These are phyloP conservation scores for Actinomucor elegans DNA, from an alignment of 371 early-diverging fungal species.

Conservation along the genomic window DNA sequence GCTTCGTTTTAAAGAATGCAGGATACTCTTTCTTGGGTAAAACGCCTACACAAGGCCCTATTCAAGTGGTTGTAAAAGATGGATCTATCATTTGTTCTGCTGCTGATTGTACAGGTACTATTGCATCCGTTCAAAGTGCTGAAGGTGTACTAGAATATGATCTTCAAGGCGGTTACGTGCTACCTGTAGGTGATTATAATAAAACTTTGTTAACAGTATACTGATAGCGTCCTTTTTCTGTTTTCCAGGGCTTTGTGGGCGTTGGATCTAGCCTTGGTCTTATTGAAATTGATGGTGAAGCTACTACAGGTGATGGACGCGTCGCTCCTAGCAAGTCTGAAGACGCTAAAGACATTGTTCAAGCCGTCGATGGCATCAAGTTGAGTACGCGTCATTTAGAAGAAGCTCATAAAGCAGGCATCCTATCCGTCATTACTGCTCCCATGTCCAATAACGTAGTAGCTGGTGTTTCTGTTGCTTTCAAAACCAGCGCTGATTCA, in stretches of 20 bases:
- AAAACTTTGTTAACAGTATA: too few relatives aligned
- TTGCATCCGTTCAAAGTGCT: conserved; percentile 7
- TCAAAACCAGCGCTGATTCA: conserved; percentile 47
- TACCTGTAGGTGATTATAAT: too few relatives aligned
- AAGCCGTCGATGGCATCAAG: conserved; percentile 57
- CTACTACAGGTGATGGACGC: conserved; percentile 51
- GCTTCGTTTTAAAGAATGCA: conserved; percentile 39
- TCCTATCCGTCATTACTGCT: conserved; percentile 50
- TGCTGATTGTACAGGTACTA: conserved; percentile 36
- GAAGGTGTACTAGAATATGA: conserved; percentile 22
- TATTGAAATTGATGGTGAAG: conserved; percentile 53
- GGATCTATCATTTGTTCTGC: conserved; percentile 55
- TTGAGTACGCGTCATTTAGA: conserved; percentile 53
- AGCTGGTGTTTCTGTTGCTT: conserved; percentile 51
- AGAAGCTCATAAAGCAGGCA: conserved; percentile 60
- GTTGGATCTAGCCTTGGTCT: conserved; percentile 53
- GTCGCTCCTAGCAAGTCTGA: conserved; percentile 11
- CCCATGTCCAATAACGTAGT: conserved; percentile 41
- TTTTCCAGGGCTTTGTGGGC: conserved; percentile 41
- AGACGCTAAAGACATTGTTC: conserved; percentile 29
- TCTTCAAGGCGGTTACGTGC: conserved; percentile 39
- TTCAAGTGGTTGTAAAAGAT: conserved; percentile 45
- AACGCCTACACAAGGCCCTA: conserved; percentile 11
- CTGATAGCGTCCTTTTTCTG: not conserved
- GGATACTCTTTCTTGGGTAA: conserved; percentile 31